Base-by-base conservation (phyloP, 139 green algal species). In the Raphidocelis subcapitata region DNA sequence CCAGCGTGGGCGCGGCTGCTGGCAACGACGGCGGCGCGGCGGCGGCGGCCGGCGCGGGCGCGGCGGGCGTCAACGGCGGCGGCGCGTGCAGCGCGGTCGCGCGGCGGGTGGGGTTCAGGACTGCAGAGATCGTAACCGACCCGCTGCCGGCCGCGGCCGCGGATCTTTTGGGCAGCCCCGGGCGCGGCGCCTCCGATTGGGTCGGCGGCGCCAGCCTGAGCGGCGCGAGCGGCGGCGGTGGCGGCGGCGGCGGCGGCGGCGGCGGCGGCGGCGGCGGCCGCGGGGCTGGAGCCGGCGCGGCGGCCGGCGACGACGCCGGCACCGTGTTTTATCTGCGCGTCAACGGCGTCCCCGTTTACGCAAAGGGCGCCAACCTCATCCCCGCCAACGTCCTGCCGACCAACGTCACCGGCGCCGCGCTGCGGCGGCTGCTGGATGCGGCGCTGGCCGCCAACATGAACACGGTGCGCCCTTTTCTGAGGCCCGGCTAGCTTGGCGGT, bases 241-340 rank as follows among this genome's bases (percentile, higher is more conserved):
- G 41, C 41, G 41, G 41, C 8, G 12, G 41, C 41, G 8, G 41
- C 8, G 12, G 8, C 60, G 26, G 15, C 47, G 41, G 15, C 47
- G 18, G 35, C 55, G 28, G 54, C 46, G 61, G 46, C 69, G 18
- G 33, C 54, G 26, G n/a, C 1, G 32, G 31, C 14, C 35, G 18
- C 18, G 23, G 1, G 12, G 3, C 24, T 10, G 0, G 5, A 33
- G 37, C 68, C 63, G 36, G 33, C 28, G 37, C 54, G 47, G 65
- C 65, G 33, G 20, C 65, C 32, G 18, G 12, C 5, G 29, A 41
- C 35, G 56, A 65, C 62, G 62, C 18, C 78, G 73, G 1, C 86
- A 95, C 76, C 84, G 76, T 49, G 35, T 94, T 95, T 67, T 92
- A 83, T 82, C 85, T 96, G 44, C 59, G 59, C 0, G 76, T 95